These are phyloP conservation scores for Sphagnurus paluster DNA, from an alignment of 1,284 basidiomycete genomes.

Conservation along the genomic window DNA sequence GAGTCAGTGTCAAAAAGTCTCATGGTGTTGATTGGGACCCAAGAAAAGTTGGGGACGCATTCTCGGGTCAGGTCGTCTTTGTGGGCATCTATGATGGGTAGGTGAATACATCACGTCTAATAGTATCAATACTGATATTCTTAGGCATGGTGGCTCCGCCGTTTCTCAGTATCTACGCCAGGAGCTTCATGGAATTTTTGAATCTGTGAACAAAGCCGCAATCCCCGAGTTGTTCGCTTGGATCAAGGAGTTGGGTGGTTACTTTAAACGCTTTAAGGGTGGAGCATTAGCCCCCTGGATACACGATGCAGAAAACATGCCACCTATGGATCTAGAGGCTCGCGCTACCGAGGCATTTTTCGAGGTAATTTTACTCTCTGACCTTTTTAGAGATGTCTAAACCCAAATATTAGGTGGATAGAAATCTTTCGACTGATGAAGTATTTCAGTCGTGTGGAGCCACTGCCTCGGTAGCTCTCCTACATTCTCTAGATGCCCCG, in stretches of 20 bases:
- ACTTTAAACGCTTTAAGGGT: constrained; percentile 85
- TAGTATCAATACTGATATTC: constrained; percentile 9
- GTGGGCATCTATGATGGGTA: constrained; percentile 91
- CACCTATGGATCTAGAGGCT: constrained; percentile 76
- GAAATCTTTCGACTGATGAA: constrained; percentile 57
- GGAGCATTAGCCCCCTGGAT: constrained; percentile 76
- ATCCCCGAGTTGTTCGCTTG: constrained; percentile 77
- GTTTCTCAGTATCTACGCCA: constrained; percentile 78
- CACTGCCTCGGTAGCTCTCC: constrained; percentile 86
- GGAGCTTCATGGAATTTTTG: constrained; percentile 79
- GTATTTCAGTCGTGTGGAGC: constrained; percentile 77
- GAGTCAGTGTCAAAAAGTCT: constrained; percentile 58
- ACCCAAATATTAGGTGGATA: constrained; percentile 48
- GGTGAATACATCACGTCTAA: constrained; percentile 21
- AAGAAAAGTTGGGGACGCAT: constrained; percentile 49
- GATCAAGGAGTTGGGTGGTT: constrained; percentile 81
- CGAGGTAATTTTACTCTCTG: constrained; percentile 53
- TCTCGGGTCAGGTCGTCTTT: constrained; percentile 78
- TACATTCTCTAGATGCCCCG: constrained; percentile 83
- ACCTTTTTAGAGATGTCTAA: not conserved
- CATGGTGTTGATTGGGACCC: constrained; percentile 75
- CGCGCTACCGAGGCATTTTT: constrained; percentile 85
- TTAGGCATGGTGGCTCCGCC: constrained; percentile 77
- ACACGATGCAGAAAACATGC: constrained; percentile 38
- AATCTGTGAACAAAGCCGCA: constrained; percentile 65